Evolutionary conservation across 495 filamentous ascomycete species (phyloP).

Genomic region (Daldinia grandis): DNA sequence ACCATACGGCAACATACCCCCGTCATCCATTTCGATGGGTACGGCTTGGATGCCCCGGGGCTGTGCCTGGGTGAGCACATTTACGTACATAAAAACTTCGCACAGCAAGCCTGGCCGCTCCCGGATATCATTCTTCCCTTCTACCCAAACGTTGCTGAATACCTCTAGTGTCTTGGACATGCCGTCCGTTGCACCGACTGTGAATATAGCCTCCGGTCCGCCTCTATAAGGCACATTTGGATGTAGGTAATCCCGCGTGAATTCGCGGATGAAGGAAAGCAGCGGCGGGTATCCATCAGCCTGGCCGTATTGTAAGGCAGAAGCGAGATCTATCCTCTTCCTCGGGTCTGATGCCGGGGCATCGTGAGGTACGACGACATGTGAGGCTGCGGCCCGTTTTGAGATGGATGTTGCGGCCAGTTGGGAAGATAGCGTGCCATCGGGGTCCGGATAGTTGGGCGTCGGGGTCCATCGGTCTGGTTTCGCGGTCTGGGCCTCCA

Average conservation of each 20-base stretch:
- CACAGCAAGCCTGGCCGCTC: slow-evolving; percentile 76
- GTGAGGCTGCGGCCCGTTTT: slow-evolving; percentile 48
- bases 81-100: slow-evolving; percentile 82
- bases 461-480: slow-evolving; percentile 77
- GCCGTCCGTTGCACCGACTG: slow-evolving; percentile 84
- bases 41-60: slow-evolving; percentile 77
- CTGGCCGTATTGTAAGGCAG: slow-evolving; percentile 86
- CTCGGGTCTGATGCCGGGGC: slow-evolving; percentile 60
- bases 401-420: slow-evolving; percentile 32
- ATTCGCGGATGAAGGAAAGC: slow-evolving; percentile 76
- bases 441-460: slow-evolving; percentile 62
- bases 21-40: slow-evolving; percentile 75
- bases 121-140: slow-evolving; percentile 68
- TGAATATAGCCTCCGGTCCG: slow-evolving; percentile 79
- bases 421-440: slow-evolving; percentile 24
- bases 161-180: slow-evolving; percentile 78
- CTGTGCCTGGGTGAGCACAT: slow-evolving; percentile 68
- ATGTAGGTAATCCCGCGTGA: slow-evolving; percentile 78
- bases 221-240: slow-evolving; percentile 78
- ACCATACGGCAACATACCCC: slow-evolving; percentile 75
- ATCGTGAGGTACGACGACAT: slow-evolving; percentile 75
- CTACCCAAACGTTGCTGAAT: slow-evolving; percentile 76
- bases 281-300: slow-evolving; percentile 80
- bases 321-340: slow-evolving; percentile 78
- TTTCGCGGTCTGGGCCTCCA: slow-evolving; percentile 79